These are phyloP conservation scores for Crassisporium funariophilum DNA, from an alignment of 768 basidiomycete species.

Conservation along the genomic window DNA sequence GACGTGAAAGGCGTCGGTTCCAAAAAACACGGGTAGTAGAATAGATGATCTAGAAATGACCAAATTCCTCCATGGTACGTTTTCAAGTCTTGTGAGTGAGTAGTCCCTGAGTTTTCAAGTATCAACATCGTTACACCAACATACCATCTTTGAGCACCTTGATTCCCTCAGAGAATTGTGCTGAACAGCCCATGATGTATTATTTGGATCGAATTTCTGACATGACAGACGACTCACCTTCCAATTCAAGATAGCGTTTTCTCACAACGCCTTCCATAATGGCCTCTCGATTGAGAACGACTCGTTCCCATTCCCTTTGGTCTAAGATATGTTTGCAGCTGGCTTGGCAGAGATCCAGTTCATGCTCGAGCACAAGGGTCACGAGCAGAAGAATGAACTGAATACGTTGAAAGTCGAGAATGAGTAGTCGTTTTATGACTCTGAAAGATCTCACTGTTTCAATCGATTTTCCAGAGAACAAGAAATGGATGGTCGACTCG, in stretches of 20 bases:
- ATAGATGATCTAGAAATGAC: conserved; percentile 1
- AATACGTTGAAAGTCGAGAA: background rate
- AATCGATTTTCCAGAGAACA: conserved; percentile 7
- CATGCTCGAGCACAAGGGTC: conserved; percentile 17
- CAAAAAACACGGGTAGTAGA: background rate
- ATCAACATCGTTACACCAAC: background rate
- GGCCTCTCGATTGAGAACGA: conserved; percentile 2
- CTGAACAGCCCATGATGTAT: background rate
- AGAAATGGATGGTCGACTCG: conserved; percentile 12
- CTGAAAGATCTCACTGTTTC: conserved; percentile 14
- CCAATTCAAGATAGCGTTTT: conserved; percentile 5
- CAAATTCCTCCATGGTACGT: conserved; percentile 14
- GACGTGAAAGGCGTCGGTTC: background rate
- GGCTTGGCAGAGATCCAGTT: conserved; percentile 9
- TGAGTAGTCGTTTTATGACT: background rate
- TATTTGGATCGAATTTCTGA: background rate
- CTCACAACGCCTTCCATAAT: conserved; percentile 2
- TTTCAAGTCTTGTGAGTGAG: background rate
- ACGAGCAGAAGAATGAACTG: conserved; percentile 20
- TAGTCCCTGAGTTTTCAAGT: background rate
- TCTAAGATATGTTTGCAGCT: conserved; percentile 13
- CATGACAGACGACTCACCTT: conserved; percentile 6
- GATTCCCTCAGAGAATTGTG: background rate
- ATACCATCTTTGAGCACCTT: background rate
- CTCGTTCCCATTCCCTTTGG: conserved; percentile 8